phyloP scores from a whole-genome alignment of 805 yeast species.

The Spathaspora girioi region DNA sequence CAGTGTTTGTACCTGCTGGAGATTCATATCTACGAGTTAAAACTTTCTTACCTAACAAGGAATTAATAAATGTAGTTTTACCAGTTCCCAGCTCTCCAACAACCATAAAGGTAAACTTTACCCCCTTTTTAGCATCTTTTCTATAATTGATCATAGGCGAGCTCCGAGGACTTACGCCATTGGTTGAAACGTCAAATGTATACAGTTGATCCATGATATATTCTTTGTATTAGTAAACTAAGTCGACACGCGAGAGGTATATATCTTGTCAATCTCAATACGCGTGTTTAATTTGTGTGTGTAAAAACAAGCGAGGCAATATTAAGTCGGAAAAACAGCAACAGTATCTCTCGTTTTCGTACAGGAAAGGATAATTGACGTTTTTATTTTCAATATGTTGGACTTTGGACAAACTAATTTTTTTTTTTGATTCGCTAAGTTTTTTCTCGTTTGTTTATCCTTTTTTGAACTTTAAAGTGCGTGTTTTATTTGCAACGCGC shows the following conservation, averaged over 20 bases:
- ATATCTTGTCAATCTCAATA: too few species aligned
- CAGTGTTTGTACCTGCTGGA: slow-evolving; percentile 10
- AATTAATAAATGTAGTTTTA: slow-evolving; percentile 70
- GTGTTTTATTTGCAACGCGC: not conserved
- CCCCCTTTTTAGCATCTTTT: slow-evolving; percentile 69
- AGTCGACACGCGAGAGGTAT: not conserved
- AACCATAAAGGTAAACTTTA: slow-evolving; percentile 69
- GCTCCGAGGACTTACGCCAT: slow-evolving; percentile 9
- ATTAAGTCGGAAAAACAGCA: too few species aligned
- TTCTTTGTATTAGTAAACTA: not conserved
- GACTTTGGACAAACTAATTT: not conserved
- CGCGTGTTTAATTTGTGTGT: not conserved
- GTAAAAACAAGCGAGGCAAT: too few species aligned
- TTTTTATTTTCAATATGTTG: too few species aligned
- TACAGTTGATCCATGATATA: slow-evolving; percentile 17
- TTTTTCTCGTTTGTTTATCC: not conserved
- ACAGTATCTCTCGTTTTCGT: too few species aligned
- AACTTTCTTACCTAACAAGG: slow-evolving; percentile 59
- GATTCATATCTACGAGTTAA: slow-evolving; percentile 54
- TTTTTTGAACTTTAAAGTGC: not conserved
- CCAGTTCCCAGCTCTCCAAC: slow-evolving; percentile 77
- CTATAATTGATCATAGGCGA: slow-evolving; percentile 50
- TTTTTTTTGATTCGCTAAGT: not conserved
- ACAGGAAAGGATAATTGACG: too few species aligned
- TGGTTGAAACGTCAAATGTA: slow-evolving; percentile 3